Base-by-base conservation (phyloP, 768 basidiomycete genomes). In the Suillus spraguei region DNA sequence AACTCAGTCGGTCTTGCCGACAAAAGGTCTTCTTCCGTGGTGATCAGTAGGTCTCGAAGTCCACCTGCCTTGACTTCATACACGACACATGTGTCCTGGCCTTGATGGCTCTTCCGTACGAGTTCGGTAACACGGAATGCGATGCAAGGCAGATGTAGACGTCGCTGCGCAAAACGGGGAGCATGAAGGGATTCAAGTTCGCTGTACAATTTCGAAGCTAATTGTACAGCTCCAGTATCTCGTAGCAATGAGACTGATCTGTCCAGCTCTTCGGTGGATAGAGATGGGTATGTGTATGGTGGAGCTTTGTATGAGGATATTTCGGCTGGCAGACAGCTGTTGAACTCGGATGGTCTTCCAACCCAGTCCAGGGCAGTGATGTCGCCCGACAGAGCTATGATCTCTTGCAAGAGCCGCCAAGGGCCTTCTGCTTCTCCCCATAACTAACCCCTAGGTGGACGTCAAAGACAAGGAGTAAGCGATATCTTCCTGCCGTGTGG, bases 361-460 rank as follows among this genome's bases (percentile, higher is more conserved):
- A 55, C 35, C 54, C 54, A 55, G 35, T 55, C 54, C 13, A 55
- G 35, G 14, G n/a, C 13, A 22, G 54, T 36, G 5, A 55, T 55
- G 8, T 55, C 54, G n/a, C 54, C 54, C 2, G 35, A 36, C 13
- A 14, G n/a, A 22, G n/a, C 35, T 36, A 55, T 9, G 7, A 55
- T 55, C 4, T 14, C 35, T 36, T 55, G n/a, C 54, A 55, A 55
- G 35, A 55, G 54, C 54, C 54, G n/a, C 54, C 52, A 28, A 53
- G 32, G 17, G 52, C 52, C 1, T 13, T 20, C 11, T 53, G 52
- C 32, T 33, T 36, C 14, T 55, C 54, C 14, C 54, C 54, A 36
- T 11, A 22, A 13, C 8, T 7, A 14, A 49, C 47, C 13, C 13
- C 6, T 24, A 14, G 22, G 4, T 14, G n/a, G 35, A 55, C 13